A percentile compares a stretch with the other conserved stretches of the same genome.
Evolutionary conservation across 2,329 filamentous ascomycete genomes (phyloP).

Genomic region (Tolypocladium capitatum): DNA sequence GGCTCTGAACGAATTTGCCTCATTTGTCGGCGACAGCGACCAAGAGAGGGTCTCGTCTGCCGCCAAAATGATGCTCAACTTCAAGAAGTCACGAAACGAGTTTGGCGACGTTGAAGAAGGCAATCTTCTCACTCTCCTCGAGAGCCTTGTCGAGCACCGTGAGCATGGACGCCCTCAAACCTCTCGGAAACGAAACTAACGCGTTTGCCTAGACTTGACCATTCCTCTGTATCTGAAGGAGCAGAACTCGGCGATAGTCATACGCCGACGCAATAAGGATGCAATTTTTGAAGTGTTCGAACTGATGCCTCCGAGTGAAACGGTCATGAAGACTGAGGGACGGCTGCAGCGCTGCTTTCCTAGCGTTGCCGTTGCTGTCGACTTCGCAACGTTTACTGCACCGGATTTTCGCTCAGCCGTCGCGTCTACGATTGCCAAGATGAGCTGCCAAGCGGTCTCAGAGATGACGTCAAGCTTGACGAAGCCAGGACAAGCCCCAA

Average conservation of each 20-base stretch:
- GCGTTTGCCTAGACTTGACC: background rate
- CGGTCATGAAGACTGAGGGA: conserved; percentile 14
- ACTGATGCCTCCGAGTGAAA: conserved; percentile 13
- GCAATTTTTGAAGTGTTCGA: conserved; percentile 21
- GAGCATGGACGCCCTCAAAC: background rate
- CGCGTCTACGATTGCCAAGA: conserved; percentile 9
- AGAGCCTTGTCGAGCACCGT: background rate
- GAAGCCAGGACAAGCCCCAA: background rate
- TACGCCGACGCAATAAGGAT: conserved; percentile 6
- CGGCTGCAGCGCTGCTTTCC: conserved; percentile 18
- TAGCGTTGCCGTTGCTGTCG: conserved; percentile 7
- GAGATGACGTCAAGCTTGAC: conserved; percentile 2
- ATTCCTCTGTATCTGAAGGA: conserved; percentile 1
- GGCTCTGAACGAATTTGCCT: background rate
- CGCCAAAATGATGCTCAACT: background rate
- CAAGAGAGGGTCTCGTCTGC: background rate
- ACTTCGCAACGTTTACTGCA: conserved; percentile 1
- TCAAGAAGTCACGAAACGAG: background rate
- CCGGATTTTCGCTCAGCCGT: background rate
- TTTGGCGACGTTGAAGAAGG: background rate
- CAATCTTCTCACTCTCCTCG: background rate
- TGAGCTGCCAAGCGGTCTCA: conserved; percentile 12
- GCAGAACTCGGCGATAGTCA: conserved; percentile 23
- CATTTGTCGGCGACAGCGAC: background rate
- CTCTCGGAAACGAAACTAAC: background rate